Base-by-base conservation (phyloP, 306 rosid species). In the Trifolium pratense region DNA sequence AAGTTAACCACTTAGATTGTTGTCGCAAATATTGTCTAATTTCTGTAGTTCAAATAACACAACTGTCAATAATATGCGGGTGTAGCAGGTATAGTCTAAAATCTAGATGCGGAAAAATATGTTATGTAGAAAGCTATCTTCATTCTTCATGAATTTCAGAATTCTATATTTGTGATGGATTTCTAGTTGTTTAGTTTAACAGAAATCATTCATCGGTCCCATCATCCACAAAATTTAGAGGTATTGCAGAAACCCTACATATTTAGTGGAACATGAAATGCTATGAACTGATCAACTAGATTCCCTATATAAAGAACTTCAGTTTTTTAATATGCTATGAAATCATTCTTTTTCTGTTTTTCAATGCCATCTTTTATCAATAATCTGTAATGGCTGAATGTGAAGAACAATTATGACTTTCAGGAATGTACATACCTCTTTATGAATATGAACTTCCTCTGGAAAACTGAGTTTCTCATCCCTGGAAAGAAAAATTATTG, bases 381-480 rank as follows among this genome's bases (percentile, higher is more conserved):
- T 26, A 29, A 16, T 60, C 9, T 25, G 51, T 61, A 36, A 31
- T 39, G 72, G 62, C 67, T 58, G 18, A 63, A 29, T 46, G 23
- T 34, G 62, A 25, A 45, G 42, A 61, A 71, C 36, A 17, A 34
- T 57, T 18, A 71, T 18, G 63, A 73, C 62, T 71, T 10, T 68
- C 34, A 52, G 53, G 75, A 78, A 25, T 64, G 58, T 66, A 59
- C 40, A 72, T 89, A 91, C 98, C 95, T 94, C 96, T 71, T 87
- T 82, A 73, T 88, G 95, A 77, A 89, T 88, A 70, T 79, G 96
- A 66, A 87, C 73, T 21, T 85, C 88, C 76, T 87, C 89, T 0
- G 96, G 97, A 75, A 89, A 89, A 75, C 83, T 81, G 71, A 94
- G 95, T 43, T 78, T 86, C 75, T 91, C 92, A 75, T 94, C 98